These are phyloP conservation scores for Escovopsis sp. DNA, from an alignment of 2,329 filamentous ascomycete genomes.

Conservation along the genomic window DNA sequence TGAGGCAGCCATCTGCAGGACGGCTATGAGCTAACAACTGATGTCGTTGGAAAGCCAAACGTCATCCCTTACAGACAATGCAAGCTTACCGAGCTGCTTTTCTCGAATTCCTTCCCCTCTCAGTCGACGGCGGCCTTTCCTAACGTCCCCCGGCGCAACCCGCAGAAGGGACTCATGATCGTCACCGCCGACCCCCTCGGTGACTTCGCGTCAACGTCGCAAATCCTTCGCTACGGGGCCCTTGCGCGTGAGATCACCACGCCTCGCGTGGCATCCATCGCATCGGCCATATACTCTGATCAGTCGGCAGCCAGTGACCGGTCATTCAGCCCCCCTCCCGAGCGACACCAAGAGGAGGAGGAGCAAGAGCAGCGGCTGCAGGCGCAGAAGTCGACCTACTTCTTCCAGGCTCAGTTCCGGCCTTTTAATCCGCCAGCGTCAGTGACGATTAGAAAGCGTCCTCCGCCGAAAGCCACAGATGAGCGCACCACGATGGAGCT, in stretches of 20 bases:
- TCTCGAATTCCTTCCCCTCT: constrained; percentile 76
- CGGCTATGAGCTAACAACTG: constrained; percentile 9
- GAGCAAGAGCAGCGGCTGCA: neutral
- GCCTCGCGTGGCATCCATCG: constrained; percentile 71
- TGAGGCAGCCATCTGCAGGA: neutral
- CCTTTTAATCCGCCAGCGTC: constrained; percentile 27
- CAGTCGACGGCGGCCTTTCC: constrained; percentile 26
- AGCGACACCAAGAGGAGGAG: neutral
- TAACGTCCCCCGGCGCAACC: constrained; percentile 38
- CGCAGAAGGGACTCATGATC: constrained; percentile 88
- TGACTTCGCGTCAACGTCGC: constrained; percentile 92
- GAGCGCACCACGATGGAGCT: constrained; percentile 65
- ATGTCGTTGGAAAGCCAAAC: constrained; percentile 35
- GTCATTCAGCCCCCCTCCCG: constrained; percentile 16
- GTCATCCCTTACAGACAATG: constrained; percentile 70
- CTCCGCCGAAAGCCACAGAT: constrained; percentile 22
- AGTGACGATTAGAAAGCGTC: constrained; percentile 23
- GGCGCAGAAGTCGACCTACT: neutral
- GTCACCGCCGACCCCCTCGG: constrained; percentile 86
- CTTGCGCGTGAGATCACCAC: constrained; percentile 87
- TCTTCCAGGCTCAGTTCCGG: constrained; percentile 18
- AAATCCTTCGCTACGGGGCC: constrained; percentile 88
- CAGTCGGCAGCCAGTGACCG: constrained; percentile 12
- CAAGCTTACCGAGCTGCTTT: constrained; percentile 71
- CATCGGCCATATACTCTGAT: constrained; percentile 47